Percentiles rank a stretch among this genome's conserved stretches.
Conservation (phyloP, 495 filamentous ascomycete species). For the Penicillium pulvis region DNA sequence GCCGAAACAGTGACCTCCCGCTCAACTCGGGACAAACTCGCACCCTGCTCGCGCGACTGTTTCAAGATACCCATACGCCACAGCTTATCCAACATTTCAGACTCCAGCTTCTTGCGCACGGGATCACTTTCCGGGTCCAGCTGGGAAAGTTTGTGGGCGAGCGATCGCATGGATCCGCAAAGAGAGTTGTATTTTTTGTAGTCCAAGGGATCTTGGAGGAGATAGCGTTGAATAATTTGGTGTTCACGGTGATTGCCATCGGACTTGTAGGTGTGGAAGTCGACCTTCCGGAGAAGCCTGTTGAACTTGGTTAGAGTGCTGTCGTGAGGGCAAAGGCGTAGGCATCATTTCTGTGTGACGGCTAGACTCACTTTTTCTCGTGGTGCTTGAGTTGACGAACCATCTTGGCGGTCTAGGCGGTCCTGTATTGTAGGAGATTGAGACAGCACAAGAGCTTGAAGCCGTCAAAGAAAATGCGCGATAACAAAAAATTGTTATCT, state of each 20-base stretch:
- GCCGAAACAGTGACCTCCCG: constrained; percentile 81
- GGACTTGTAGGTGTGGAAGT: constrained; percentile 91
- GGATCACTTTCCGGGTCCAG: constrained; percentile 77
- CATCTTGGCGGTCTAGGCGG: constrained; percentile 52
- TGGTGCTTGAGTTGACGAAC: constrained; percentile 92
- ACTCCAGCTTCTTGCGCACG: constrained; percentile 76
- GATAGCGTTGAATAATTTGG: constrained; percentile 78
- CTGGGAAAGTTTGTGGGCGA: constrained; percentile 81
- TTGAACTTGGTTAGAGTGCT: constrained; percentile 12
- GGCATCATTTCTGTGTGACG: not conserved
- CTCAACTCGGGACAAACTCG: constrained; percentile 77
- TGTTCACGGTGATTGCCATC: constrained; percentile 84
- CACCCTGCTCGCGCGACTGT: constrained; percentile 57
- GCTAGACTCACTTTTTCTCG: constrained; percentile 64
- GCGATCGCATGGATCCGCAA: constrained; percentile 79
- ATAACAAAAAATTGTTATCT: constrained; percentile 34
- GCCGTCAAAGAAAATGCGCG: constrained; percentile 16
- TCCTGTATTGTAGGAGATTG: constrained; percentile 3
- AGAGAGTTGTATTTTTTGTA: constrained; percentile 87
- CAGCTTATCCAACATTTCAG: constrained; percentile 83
- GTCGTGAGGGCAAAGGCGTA: not conserved
- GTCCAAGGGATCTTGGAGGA: constrained; percentile 82
- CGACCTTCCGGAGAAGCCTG: constrained; percentile 83
- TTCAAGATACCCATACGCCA: constrained; percentile 86
- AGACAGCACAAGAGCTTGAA: constrained; percentile 5